Base-by-base conservation (phyloP, 306 rosid genomes). In the Hippophae tibetana region DNA sequence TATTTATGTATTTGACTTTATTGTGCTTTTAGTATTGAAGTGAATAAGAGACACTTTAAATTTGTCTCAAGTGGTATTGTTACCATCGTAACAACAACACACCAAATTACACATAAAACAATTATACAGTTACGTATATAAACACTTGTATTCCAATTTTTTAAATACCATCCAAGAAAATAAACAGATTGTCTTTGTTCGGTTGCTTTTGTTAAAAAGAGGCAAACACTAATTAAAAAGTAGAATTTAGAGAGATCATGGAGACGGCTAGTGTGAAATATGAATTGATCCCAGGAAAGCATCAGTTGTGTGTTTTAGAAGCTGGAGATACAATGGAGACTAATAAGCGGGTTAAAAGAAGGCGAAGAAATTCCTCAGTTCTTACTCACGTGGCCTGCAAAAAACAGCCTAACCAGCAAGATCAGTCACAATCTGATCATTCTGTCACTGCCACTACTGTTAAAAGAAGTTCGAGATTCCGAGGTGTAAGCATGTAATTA, bases 381-480 rank as follows among this genome's bases (percentile, higher is more conserved):
- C 59, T 57, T 2, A 27, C 61, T 50, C 10, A 72, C 46, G 54
- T 11, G 52, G 70, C 59, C 43, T 62, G 64, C 46, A 77, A 11
- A 57, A 79, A 47, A 52, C 80, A 76, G 25, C 73, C 63, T 18
- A 70, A 58, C 46, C 74, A 63, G 23, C 65, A 53, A 10, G 50
- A 64, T 68, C 59, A 47, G 74, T 60, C 70, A 48, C 71, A 54
- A 58, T 44, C 71, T 53, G 77, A 47, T 52, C 77, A 63, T 41
- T 60, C 72, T 27, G 49, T 61, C 4, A 55, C 79, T 4, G 46
- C 63, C 5, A 59, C 62, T 9, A 64, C 58, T 38, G 73, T 70
- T 27, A 79, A 79, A 43, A 68, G 80, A 74, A 74, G 84, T 59
- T 74, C 80, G 6, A 71, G 69, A 65, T 79, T 78, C 65, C 78